Conservation (phyloP, 2,329 filamentous ascomycete genomes). For the Talaromyces sp. region DNA sequence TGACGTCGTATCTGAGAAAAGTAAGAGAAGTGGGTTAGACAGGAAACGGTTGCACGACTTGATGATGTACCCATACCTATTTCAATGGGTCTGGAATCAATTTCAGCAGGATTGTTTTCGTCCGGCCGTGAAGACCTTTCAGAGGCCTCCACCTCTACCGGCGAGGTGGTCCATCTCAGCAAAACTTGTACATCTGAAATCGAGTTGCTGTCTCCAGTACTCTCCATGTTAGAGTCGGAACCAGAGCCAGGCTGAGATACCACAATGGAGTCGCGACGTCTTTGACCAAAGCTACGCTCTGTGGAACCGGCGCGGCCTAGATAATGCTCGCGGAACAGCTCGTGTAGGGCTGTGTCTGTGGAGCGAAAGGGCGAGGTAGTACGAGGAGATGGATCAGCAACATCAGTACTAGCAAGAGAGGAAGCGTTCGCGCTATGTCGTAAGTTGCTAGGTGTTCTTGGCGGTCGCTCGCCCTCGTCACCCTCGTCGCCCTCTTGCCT, state of each 20-base stretch:
- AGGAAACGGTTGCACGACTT: conserved; percentile 8
- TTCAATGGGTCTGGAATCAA: conserved; percentile 18
- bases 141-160: conserved; percentile 29
- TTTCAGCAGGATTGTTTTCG: conserved; percentile 17
- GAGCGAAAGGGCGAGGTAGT: conserved; percentile 27
- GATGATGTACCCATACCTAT: conserved; percentile 7
- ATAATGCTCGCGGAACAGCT: conserved; percentile 26
- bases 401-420: conserved; percentile 25
- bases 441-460: conserved; percentile 22
- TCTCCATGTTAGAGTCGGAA: conserved; percentile 17
- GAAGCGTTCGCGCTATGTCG: conserved; percentile 21
- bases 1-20: conserved; percentile 13
- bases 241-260: conserved; percentile 28
- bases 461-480: conserved; percentile 22
- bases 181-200: conserved; percentile 27
- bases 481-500: conserved; percentile 27
- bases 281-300: conserved; percentile 25
- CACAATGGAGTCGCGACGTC: conserved; percentile 36
- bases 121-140: conserved; percentile 19
- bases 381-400: conserved; percentile 23
- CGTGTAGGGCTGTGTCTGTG: conserved; percentile 21
- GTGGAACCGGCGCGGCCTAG: conserved; percentile 18
- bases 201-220: conserved; percentile 18
- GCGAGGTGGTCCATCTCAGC: conserved; percentile 36
- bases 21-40: conserved; percentile 16